A percentile compares a stretch with the other conserved stretches of the same genome.
These are phyloP conservation scores for Phytophthora rubi DNA, from an alignment of 352 stramenopile genomes.

Conservation along the genomic window DNA sequence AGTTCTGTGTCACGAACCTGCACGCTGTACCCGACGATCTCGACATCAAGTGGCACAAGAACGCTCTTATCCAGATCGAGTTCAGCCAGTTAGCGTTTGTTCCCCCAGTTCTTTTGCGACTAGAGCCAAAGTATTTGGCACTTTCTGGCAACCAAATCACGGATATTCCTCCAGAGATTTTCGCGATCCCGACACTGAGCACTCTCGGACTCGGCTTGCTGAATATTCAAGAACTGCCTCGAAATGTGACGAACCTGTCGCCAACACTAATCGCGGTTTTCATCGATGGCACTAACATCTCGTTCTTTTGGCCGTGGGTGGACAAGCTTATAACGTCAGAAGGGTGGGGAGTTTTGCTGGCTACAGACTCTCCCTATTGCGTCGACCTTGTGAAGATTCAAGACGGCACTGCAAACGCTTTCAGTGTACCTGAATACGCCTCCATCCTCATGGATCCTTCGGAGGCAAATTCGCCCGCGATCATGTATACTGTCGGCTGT, in stretches of 20 bases:
- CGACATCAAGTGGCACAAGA: constrained; percentile 30
- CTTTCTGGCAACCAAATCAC: constrained; percentile 32
- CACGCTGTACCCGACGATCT: constrained; percentile 31
- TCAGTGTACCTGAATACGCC: neutral
- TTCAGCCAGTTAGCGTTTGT: constrained; percentile 16
- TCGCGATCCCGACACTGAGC: constrained; percentile 11
- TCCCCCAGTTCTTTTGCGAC: constrained; percentile 9
- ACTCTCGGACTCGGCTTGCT: constrained; percentile 12
- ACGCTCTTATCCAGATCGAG: constrained; percentile 27
- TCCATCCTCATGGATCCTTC: constrained; percentile 21
- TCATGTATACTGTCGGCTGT: constrained; percentile 2
- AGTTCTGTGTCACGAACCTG: constrained; percentile 44
- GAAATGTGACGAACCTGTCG: constrained; percentile 17
- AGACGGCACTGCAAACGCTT: neutral
- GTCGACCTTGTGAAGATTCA: constrained; percentile 11
- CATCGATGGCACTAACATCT: neutral
- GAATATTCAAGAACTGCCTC: constrained; percentile 20
- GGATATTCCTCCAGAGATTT: constrained; percentile 21
- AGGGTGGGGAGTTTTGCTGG: neutral
- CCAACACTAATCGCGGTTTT: neutral
- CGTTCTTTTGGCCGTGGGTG: constrained; percentile 1
- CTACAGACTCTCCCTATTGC: constrained; percentile 11
- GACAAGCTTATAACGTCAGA: constrained; percentile 2
- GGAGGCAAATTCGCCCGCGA: constrained; percentile 1
- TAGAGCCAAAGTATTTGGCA: constrained; percentile 25